Conservation (phyloP, 768 basidiomycete species). For the Lentinula guzmanii region DNA sequence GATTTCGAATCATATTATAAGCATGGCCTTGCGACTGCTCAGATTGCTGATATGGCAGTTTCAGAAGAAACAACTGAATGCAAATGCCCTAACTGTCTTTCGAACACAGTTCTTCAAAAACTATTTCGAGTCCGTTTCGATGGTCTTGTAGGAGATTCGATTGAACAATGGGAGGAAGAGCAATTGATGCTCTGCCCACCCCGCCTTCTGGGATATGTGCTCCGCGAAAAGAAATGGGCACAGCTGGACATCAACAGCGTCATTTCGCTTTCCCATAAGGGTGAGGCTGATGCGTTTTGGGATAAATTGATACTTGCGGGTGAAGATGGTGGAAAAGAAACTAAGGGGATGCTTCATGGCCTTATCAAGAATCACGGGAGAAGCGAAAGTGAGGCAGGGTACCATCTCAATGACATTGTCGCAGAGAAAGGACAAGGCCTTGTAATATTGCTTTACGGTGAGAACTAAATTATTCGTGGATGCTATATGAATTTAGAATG, state of each 20-base stretch:
- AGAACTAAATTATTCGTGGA: background rate
- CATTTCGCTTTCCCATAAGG: background rate
- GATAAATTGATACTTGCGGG: background rate
- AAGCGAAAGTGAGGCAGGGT: background rate
- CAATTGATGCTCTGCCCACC: background rate
- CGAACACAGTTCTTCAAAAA: background rate
- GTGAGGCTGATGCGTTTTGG: background rate
- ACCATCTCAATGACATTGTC: conserved; percentile 25
- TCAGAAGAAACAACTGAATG: background rate
- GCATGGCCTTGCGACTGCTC: background rate
- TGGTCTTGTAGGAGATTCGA: background rate
- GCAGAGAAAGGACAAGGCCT: conserved; percentile 31
- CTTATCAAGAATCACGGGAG: background rate
- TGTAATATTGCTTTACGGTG: conserved; percentile 24
- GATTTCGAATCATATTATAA: background rate
- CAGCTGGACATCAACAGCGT: background rate
- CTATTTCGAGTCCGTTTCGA: background rate
- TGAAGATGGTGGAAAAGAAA: background rate
- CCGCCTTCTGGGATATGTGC: background rate
- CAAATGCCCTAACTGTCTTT: background rate
- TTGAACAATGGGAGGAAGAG: background rate
- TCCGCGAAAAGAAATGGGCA: background rate
- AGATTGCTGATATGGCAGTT: background rate
- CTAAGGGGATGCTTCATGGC: background rate
- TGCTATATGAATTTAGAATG: background rate